These are phyloP conservation scores for Acarospora socialis DNA, from an alignment of 2,329 filamentous ascomycete genomes.

Conservation along the genomic window DNA sequence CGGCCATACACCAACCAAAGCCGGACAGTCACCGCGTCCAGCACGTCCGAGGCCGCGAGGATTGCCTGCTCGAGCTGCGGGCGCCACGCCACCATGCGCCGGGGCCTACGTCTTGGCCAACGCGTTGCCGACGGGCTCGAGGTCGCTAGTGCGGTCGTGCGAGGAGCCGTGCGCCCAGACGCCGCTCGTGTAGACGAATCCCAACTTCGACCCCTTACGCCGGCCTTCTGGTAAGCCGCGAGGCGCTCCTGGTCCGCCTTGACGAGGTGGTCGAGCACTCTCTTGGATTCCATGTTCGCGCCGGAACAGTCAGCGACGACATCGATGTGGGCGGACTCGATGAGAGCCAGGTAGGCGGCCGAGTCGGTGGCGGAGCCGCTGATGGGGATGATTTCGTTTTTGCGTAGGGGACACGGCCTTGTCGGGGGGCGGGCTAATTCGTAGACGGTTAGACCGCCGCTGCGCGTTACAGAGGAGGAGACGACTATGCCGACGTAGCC, in stretches of 20 bases:
- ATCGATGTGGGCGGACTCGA: slow-evolving; percentile 19
- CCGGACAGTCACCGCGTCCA: slow-evolving; percentile 23
- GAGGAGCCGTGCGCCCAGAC: slow-evolving; percentile 26
- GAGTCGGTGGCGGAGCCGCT: slow-evolving; percentile 15
- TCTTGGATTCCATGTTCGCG: slow-evolving; percentile 15
- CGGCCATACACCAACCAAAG: slow-evolving; percentile 25
- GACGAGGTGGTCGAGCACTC: slow-evolving; percentile 16
- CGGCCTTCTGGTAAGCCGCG: slow-evolving; percentile 11
- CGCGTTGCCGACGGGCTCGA: slow-evolving; percentile 17
- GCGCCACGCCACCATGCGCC: slow-evolving; percentile 20
- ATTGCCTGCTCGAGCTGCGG: slow-evolving; percentile 21
- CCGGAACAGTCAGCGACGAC: slow-evolving; percentile 23
- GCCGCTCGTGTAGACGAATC: slow-evolving; percentile 25
- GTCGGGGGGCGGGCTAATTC: slow-evolving; percentile 21
- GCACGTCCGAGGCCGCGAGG: slow-evolving; percentile 18
- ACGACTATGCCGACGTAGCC: slow-evolving; percentile 21
- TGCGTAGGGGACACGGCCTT: slow-evolving; percentile 20
- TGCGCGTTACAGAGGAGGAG: slow-evolving; percentile 16
- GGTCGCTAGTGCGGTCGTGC: slow-evolving; percentile 17
- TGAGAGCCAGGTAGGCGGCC: slow-evolving; percentile 14
- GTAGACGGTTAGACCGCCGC: slow-evolving; percentile 22
- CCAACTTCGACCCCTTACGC: slow-evolving; percentile 21
- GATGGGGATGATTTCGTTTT: slow-evolving; percentile 23
- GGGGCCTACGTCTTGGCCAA: slow-evolving; percentile 14
- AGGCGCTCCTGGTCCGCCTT: slow-evolving; percentile 14